Base-by-base conservation (phyloP, 768 basidiomycete genomes). In the Termitomyces sp. region DNA sequence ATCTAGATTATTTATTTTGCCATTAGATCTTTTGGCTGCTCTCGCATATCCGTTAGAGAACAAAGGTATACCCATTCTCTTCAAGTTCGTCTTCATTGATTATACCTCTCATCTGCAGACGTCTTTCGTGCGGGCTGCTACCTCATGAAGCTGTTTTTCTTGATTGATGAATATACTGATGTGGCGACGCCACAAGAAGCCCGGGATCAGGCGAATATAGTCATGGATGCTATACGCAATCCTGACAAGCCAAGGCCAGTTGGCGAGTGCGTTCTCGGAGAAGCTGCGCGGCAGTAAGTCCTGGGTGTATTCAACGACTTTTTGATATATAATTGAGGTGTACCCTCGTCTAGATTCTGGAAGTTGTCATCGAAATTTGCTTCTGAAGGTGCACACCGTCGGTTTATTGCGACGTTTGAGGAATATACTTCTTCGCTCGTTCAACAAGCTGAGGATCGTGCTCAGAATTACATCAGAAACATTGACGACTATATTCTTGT, bases 21-120 rank as follows among this genome's bases (percentile, higher is more conserved):
- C 10, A 24, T 8, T 13, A 79, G 78, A 65, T 39, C 64, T 74
- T 6, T 65, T 78, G 9, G 76, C 73, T 7, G 73, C 74, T 1
- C 61, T 79, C 22, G 70, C 73, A 14, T 78, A 71, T 61, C 72
- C 77, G 2, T 34, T 63, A 2, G 37, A 67, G 2, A 56, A 62
- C 18, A 71, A 69, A 70, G 74, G 77, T 77, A 9, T 36, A 13
- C 24, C 5, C 43, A 26, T 46, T 3, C 14, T 44, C 14, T 14
- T 8, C 14, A 1, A 46, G 16, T 16, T 16, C 2, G 3, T 24
- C 24, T 1, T 26, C 24, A 16, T 46, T 20, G 26, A 44, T 44
- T 42, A 43, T 24, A 26, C 26, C 43, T 24, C 16, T 44, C 2
- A 24, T 14, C 14, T 26, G 44, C 26, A 46, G 44, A 46, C 4